Percentiles rank a stretch among this genome's conserved stretches.
phyloP scores from a whole-genome alignment of 768 basidiomycete genomes.

The Exidia glandulosa region DNA sequence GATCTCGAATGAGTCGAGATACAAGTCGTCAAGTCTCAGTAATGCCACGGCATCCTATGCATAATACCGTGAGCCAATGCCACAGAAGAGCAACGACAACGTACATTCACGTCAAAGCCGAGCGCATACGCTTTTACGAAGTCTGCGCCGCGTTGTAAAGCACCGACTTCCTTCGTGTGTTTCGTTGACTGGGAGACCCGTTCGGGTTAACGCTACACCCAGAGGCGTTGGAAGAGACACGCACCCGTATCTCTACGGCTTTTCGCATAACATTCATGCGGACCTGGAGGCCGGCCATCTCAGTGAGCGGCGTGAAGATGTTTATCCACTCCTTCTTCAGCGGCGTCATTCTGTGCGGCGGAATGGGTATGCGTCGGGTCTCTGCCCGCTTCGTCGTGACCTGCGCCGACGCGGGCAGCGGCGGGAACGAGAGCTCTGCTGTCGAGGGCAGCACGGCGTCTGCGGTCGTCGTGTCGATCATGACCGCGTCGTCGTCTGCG shows the following conservation, averaged over 20 bases:
- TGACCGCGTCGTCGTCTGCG: slow-evolving; percentile 48
- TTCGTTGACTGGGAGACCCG: slow-evolving; percentile 69
- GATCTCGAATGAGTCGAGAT: slow-evolving; percentile 97
- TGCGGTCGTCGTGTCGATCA: slow-evolving; percentile 44
- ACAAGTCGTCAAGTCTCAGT: slow-evolving; percentile 89
- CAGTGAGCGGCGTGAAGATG: slow-evolving; percentile 90
- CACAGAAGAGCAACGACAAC: slow-evolving; percentile 11
- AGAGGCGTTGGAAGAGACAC: slow-evolving; percentile 16
- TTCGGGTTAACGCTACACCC: neutral
- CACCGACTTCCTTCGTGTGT: slow-evolving; percentile 86
- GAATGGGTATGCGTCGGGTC: slow-evolving; percentile 80
- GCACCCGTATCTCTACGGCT: slow-evolving; percentile 86
- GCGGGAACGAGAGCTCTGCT: slow-evolving; percentile 56
- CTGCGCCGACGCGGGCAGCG: slow-evolving; percentile 49
- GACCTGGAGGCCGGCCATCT: slow-evolving; percentile 89
- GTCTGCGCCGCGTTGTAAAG: slow-evolving; percentile 93
- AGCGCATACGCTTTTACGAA: slow-evolving; percentile 91
- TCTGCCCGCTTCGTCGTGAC: slow-evolving; percentile 63
- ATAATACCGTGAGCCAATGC: slow-evolving; percentile 1
- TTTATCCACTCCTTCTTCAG: slow-evolving; percentile 94
- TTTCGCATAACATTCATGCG: slow-evolving; percentile 90
- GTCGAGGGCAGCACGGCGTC: slow-evolving; percentile 28
- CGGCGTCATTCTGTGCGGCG: slow-evolving; percentile 95
- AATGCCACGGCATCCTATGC: slow-evolving; percentile 87
- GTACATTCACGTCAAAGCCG: slow-evolving; percentile 90